phyloP scores from a whole-genome alignment of 768 basidiomycete species.

The Mycena kentingensis region DNA sequence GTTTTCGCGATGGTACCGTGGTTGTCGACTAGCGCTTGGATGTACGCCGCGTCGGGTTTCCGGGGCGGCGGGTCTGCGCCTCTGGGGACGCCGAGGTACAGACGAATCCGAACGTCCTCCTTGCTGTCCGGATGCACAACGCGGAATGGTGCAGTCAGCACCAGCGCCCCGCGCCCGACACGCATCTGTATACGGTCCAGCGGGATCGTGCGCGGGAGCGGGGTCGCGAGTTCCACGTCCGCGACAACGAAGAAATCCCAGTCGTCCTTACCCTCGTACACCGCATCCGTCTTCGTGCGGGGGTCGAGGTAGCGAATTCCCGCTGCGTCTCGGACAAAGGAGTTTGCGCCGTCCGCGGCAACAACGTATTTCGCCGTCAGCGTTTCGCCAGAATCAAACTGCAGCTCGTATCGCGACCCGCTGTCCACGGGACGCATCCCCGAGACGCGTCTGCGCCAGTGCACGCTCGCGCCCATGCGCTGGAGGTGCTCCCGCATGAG shows the following conservation, averaged over 20 bases:
- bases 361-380: conserved; percentile 41
- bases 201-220: background rate
- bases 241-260: background rate
- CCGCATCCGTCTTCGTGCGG: background rate
- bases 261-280: background rate
- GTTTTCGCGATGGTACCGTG: conserved; percentile 8
- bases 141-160: conserved; percentile 11
- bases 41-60: conserved; percentile 8
- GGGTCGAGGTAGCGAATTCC: conserved; percentile 3
- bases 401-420: background rate
- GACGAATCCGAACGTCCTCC: conserved; percentile 2
- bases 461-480: background rate
- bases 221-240: background rate
- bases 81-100: conserved; percentile 15
- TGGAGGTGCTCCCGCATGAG: background rate
- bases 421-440: conserved; percentile 26
- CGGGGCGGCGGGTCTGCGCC: conserved; percentile 8
- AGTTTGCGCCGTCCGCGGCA: conserved; percentile 45
- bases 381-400: conserved; percentile 38
- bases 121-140: background rate
- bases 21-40: conserved; percentile 13
- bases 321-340: conserved; percentile 29
- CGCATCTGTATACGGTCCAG: conserved; percentile 6
- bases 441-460: background rate
- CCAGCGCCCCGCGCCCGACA: conserved; percentile 6